Evolutionary conservation across 805 yeast genomes (phyloP).

Genomic region (Saccharomycopsis guyanensis): DNA sequence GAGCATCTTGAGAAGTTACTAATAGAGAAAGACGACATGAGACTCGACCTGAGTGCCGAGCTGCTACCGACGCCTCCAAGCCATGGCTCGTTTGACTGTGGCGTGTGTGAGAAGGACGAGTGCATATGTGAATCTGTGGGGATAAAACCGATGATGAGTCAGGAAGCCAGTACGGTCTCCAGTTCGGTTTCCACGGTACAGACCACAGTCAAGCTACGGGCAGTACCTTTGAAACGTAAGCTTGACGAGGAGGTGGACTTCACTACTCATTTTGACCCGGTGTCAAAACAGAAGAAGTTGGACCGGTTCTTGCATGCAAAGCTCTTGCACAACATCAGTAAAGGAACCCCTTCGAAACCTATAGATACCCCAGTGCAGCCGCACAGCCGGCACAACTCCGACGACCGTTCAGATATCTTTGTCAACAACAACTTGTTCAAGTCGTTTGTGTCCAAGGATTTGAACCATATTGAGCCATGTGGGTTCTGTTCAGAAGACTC

Average conservation of each 20-base stretch:
- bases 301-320: slow-evolving; percentile 8
- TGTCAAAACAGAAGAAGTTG: slow-evolving; percentile 20
- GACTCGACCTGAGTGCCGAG: not conserved
- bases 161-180: slow-evolving; percentile 54
- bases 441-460: slow-evolving; percentile 10
- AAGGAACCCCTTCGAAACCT: not conserved
- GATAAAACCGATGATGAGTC: slow-evolving; percentile 22
- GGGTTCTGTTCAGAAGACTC: slow-evolving; percentile 92
- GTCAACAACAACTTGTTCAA: slow-evolving; percentile 14
- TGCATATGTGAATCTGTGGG: slow-evolving; percentile 52
- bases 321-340: not conserved
- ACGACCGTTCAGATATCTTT: slow-evolving; percentile 10
- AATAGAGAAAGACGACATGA: not conserved
- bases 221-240: slow-evolving; percentile 15
- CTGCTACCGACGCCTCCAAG: not conserved
- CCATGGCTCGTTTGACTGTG: not conserved
- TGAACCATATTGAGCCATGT: slow-evolving; percentile 49
- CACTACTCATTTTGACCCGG: slow-evolving; percentile 9
- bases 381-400: slow-evolving; percentile 1
- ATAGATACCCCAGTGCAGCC: not conserved
- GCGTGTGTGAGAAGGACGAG: slow-evolving; percentile 56
- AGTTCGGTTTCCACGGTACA: slow-evolving; percentile 27
- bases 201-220: slow-evolving; percentile 18
- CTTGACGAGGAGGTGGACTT: slow-evolving; percentile 14
- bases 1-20: not conserved